These are phyloP conservation scores for Lipomyces lipofer DNA, from an alignment of 805 yeast species.

Conservation along the genomic window DNA sequence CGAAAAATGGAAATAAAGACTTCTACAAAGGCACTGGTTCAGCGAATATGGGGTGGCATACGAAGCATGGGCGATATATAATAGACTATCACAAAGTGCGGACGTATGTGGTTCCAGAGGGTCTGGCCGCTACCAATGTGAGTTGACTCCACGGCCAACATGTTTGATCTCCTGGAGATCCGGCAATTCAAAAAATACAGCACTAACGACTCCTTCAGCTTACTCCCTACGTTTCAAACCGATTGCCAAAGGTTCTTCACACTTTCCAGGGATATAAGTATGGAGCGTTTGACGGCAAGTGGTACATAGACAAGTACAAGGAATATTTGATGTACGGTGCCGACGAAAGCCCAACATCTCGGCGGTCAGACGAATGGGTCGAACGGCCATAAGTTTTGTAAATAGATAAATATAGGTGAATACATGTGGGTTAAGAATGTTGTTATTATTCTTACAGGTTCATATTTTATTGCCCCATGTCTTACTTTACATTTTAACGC, in stretches of 20 bases:
- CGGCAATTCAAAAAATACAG: not conserved
- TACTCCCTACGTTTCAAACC: conserved; percentile 76
- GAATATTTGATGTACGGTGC: conserved; percentile 77
- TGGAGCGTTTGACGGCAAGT: conserved; percentile 72
- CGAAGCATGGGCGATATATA: conserved; percentile 69
- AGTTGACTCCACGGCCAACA: conserved; percentile 15
- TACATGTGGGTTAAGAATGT: too few species aligned
- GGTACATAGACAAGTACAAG: conserved; percentile 68
- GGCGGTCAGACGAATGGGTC: conserved; percentile 29
- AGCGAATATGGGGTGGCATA: conserved; percentile 83
- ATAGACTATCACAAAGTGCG: conserved; percentile 85
- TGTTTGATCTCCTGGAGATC: conserved; percentile 26
- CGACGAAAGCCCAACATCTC: conserved; percentile 35
- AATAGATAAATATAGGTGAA: not conserved
- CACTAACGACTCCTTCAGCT: conserved; percentile 40
- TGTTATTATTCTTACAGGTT: too few species aligned
- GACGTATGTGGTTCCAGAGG: conserved; percentile 80
- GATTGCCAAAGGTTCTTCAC: conserved; percentile 69
- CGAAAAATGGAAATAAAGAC: conserved; percentile 92
- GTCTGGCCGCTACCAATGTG: conserved; percentile 36
- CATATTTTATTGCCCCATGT: too few species aligned
- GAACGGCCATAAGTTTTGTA: conserved; percentile 31
- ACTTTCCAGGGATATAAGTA: conserved; percentile 65
- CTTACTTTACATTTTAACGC: not conserved
- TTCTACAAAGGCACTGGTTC: conserved; percentile 96